Conservation (phyloP, 139 green algal species). For the Tetradesmus lagerheimii region DNA sequence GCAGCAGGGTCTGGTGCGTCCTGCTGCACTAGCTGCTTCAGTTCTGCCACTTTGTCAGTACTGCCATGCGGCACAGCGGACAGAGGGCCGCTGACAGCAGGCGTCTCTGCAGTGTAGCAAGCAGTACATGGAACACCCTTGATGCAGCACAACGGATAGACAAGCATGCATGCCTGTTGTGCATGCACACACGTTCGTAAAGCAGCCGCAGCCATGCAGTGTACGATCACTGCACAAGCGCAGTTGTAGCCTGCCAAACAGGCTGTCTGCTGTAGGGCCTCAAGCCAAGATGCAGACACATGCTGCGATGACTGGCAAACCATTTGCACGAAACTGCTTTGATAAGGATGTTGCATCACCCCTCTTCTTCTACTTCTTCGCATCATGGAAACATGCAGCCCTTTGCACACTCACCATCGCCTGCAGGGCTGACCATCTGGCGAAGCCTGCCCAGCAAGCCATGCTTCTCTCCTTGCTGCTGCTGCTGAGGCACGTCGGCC, state of each 20-base stretch:
- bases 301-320: too few species aligned
- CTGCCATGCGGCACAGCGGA: background rate
- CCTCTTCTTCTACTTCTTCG: too few species aligned
- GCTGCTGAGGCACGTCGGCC: background rate
- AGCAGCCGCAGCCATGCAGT: background rate
- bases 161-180: background rate
- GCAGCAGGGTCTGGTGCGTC: background rate
- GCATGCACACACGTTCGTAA: background rate
- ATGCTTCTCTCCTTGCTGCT: constrained; percentile 27
- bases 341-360: too few species aligned
- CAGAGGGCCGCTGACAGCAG: background rate
- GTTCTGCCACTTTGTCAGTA: constrained; percentile 20
- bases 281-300: too few species aligned
- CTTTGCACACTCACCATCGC: background rate
- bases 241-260: background rate
- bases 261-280: too few species aligned
- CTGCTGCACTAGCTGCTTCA: background rate
- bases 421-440: background rate
- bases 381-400: too few species aligned
- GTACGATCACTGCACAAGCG: background rate
- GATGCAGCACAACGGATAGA: background rate
- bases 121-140: too few species aligned
- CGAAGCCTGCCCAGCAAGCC: background rate
- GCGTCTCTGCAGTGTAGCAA: background rate
- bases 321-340: too few species aligned